Base-by-base conservation (phyloP, 306 rosid genomes). In the Malus sylvestris region DNA sequence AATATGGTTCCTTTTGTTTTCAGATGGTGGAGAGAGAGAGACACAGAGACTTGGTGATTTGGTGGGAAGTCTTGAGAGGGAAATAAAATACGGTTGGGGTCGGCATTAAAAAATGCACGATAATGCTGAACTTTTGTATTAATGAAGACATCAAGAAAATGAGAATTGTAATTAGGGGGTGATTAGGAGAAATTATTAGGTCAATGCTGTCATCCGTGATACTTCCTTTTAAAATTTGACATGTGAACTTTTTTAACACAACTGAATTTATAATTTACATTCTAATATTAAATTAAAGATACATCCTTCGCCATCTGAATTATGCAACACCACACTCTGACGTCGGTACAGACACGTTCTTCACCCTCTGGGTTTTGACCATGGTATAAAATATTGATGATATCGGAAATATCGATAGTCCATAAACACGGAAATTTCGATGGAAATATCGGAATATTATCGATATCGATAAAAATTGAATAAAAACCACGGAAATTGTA, bases 281-380 rank as follows among this genome's bases (percentile, higher is more conserved):
- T 35, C 38, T 6, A 35, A 35, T 35, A 6, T 35, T 35, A 33
- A 33, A 6, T 33, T 33, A 35, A 35, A 35, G 38, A 90, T 5
- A 76, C 76, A 73, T 95, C 99, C 57, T 73, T 86, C 0, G 86
- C 74, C 4, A 93, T 89, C 64, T 95, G 97, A 84, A 95, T 84
- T 66, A 95, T 89, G 63, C 88, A 87, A 22, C 96, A 95, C 0
- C 93, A 92, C 0, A 91, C 97, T n/a, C 68, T 82, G 2, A 95
- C 97, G 0, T 16, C 18, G 16, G 18, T 14, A 46, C 6, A 46
- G 18, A 46, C 52, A 46, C 6, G 52, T 16, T 2, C 18, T 46
- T 46, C 52, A 4, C 2, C 2, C 2, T 1, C 0, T 46, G 2
- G 6, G 19, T 46, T 46, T 12, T 4, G 18, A 46, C 0, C 0